These are phyloP conservation scores for Leucogyrophana mollusca DNA, from an alignment of 768 basidiomycete species.

Conservation along the genomic window DNA sequence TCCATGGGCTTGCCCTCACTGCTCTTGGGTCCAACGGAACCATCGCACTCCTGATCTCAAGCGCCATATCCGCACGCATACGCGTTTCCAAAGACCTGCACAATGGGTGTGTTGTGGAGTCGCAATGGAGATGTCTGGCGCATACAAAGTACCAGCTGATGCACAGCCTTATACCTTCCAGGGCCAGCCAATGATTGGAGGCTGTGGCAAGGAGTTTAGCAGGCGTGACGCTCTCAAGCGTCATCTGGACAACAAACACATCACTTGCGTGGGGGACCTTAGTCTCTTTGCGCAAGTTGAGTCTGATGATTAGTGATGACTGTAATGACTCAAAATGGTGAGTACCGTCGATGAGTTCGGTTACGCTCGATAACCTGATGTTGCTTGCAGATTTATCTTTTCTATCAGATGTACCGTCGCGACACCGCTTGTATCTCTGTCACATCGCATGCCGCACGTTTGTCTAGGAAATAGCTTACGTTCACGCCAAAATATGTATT, in stretches of 20 bases:
- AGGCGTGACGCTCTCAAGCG: constrained; percentile 40
- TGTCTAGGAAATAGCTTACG: too few species aligned
- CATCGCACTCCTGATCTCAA: constrained; percentile 56
- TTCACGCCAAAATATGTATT: too few species aligned
- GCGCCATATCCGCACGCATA: constrained; percentile 57
- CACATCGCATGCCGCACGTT: too few species aligned
- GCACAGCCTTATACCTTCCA: constrained; percentile 26
- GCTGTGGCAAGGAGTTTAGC: constrained; percentile 37
- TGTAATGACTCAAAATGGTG: not conserved
- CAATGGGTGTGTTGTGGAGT: constrained; percentile 40
- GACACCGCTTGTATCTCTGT: too few species aligned
- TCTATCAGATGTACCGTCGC: too few species aligned
- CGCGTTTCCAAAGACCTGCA: constrained; percentile 32
- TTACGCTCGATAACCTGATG: too few species aligned
- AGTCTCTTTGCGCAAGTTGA: constrained; percentile 18
- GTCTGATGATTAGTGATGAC: not conserved
- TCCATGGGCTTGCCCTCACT: constrained; percentile 46
- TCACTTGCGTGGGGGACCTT: constrained; percentile 31
- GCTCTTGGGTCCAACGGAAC: constrained; percentile 47
- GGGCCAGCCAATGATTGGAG: constrained; percentile 32
- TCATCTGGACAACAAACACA: constrained; percentile 36
- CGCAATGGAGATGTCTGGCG: constrained; percentile 20
- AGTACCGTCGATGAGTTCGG: not conserved
- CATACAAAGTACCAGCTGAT: constrained; percentile 17
- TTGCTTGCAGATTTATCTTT: too few species aligned